A percentile compares a stretch with the other conserved stretches of the same genome.
Conservation (phyloP, 2,329 filamentous ascomycete species). For the Pseudodiploospora longispora region DNA sequence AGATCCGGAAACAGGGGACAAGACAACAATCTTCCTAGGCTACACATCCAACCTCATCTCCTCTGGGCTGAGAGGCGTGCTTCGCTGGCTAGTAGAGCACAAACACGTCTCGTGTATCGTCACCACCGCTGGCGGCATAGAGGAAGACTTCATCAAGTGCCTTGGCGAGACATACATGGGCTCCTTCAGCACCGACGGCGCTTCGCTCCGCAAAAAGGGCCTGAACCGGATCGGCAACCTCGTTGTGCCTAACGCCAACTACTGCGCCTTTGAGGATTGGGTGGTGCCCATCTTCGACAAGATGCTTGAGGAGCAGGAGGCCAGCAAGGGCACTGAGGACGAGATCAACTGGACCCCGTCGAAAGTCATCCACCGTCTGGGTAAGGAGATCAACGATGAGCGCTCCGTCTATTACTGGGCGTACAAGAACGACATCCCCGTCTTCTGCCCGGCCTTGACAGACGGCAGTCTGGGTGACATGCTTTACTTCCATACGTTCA, state of each 20-base stretch:
- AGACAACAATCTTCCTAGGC: slow-evolving; percentile 90
- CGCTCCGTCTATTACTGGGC: slow-evolving; percentile 95
- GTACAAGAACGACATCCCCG: slow-evolving; percentile 90
- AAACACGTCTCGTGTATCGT: slow-evolving; percentile 88
- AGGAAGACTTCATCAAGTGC: slow-evolving; percentile 98
- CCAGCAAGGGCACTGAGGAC: slow-evolving; percentile 58
- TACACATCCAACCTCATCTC: slow-evolving; percentile 98
- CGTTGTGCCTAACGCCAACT: slow-evolving; percentile 88
- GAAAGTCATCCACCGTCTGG: slow-evolving; percentile 81
- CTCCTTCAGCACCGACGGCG: slow-evolving; percentile 70
- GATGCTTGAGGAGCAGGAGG: slow-evolving; percentile 91
- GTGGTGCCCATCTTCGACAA: slow-evolving; percentile 87
- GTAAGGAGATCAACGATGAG: slow-evolving; percentile 90
- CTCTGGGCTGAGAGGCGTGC: slow-evolving; percentile 81
- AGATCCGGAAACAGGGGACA: slow-evolving; percentile 68
- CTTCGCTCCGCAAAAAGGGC: slow-evolving; percentile 71
- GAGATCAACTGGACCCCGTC: slow-evolving; percentile 87
- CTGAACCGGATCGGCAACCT: slow-evolving; percentile 96
- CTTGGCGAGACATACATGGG: slow-evolving; percentile 90
- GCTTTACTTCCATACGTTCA: slow-evolving; percentile 98
- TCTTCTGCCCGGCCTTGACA: slow-evolving; percentile 93
- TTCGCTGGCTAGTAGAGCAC: slow-evolving; percentile 90
- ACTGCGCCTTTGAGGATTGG: slow-evolving; percentile 98
- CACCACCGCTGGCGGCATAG: slow-evolving; percentile 88
- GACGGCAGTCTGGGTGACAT: slow-evolving; percentile 95